These are phyloP conservation scores for Cyberlindnera japonica DNA, from an alignment of 805 yeast species.

Conservation along the genomic window DNA sequence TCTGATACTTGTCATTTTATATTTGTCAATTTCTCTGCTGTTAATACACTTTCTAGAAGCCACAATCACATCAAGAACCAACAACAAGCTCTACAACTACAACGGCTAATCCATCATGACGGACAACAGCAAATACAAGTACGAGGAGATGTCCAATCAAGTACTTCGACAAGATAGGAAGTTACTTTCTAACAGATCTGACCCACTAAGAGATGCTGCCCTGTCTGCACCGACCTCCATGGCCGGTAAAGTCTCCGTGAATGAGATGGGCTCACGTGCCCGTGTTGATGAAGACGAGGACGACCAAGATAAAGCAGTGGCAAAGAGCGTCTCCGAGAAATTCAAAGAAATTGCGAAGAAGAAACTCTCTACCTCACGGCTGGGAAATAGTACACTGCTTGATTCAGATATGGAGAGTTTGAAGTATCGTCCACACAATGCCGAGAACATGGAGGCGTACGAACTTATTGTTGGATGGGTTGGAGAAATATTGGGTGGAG, in stretches of 20 bases:
- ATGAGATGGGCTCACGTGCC: constrained; percentile 61
- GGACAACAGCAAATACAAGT: constrained; percentile 40
- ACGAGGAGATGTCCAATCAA: constrained; percentile 75
- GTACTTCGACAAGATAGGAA: constrained; percentile 60
- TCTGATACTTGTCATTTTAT: too few species aligned
- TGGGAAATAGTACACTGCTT: constrained; percentile 28
- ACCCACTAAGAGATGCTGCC: constrained; percentile 42
- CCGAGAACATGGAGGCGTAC: constrained; percentile 47
- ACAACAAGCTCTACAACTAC: background rate
- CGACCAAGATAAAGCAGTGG: constrained; percentile 20
- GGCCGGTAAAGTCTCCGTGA: constrained; percentile 59
- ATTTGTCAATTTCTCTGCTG: background rate
- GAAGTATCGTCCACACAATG: constrained; percentile 60
- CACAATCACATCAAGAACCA: background rate
- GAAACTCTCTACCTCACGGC: constrained; percentile 15
- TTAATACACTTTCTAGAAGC: background rate
- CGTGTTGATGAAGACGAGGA: constrained; percentile 7
- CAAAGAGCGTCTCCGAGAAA: constrained; percentile 19
- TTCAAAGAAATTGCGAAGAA: constrained; percentile 19
- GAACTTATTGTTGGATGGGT: constrained; percentile 61
- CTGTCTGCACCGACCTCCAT: constrained; percentile 68
- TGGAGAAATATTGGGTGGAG: constrained; percentile 52
- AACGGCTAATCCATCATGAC: constrained; percentile 12
- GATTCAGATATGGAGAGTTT: constrained; percentile 43
- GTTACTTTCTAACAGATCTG: constrained; percentile 40